A percentile compares a stretch with the other conserved stretches of the same genome.
Conservation (phyloP, 305 asterid genomes). For the Fraxinus platypoda region DNA sequence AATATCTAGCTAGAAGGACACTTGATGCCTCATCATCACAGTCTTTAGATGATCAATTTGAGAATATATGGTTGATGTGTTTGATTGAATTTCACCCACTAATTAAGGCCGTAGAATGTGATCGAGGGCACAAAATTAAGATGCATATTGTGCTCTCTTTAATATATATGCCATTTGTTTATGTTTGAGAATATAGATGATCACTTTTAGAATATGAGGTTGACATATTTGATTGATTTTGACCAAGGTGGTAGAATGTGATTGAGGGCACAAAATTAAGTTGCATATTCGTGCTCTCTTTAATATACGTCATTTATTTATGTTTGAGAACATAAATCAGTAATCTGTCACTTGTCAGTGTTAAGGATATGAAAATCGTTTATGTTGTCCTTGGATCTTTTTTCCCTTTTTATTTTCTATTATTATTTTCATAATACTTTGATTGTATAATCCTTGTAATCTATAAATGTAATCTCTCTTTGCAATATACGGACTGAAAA, state of each 20-base stretch:
- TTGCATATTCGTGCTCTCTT: constrained; percentile 4
- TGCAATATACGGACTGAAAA: not conserved
- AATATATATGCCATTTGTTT: not conserved
- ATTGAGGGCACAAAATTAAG: not conserved
- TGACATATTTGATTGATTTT: not conserved
- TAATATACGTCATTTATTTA: not conserved
- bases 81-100: not conserved
- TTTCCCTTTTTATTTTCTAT: not conserved
- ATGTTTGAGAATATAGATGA: not conserved
- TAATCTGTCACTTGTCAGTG: constrained; percentile 10
- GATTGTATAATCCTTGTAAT: not conserved
- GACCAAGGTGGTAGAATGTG: not conserved
- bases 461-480: not conserved
- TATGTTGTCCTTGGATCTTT: not conserved
- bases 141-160: constrained; percentile 9
- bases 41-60: not conserved
- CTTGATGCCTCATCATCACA: not conserved
- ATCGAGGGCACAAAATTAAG: not conserved
- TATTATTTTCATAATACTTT: not conserved
- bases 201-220: not conserved
- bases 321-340: not conserved
- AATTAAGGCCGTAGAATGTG: not conserved
- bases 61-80: not conserved
- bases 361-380: not conserved
- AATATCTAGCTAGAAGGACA: not conserved